Evolutionary conservation across 2,329 filamentous ascomycete species (phyloP), one percentile per base, ranked within the genome.

Genomic region (Capronia coronata): DNA sequence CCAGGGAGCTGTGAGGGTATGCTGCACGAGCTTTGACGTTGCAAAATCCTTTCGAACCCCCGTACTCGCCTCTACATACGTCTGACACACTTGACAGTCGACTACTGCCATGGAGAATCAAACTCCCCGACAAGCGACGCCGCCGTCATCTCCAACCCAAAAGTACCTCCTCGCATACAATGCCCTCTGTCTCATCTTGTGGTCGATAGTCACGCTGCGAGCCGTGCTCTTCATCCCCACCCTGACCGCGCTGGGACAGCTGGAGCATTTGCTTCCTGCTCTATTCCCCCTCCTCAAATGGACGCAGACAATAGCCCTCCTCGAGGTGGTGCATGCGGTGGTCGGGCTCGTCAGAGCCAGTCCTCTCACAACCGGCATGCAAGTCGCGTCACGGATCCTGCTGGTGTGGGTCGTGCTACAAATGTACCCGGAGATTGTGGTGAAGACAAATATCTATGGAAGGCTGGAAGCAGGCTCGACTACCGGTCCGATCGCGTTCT

Each of bases 121-220:
- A n/a, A 41, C 38, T 22, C 38, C 22, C 19, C 38, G 38, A 41
- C 21, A 10, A 19, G 14, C 34, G 19, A 14, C 38, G 35, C 14
- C 35, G n/a, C 13, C 38, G 18, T 27, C 38, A 3, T 41, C 38
- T 3, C 38, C 38, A 19, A 41, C 38, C 11, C 38, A 41, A 48
- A 72, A 71, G 64, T 95, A 96, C 72, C 80, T 97, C 46, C 76
- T 90, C 63, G 72, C 82, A 61, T 98, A 97, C 78, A 97, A 97
- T 71, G 76, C 81, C 61, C 64, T 83, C 57, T 94, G 84, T 46
- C 80, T 88, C 53, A 65, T 81, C 18, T 78, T 91, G 46, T 98
- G 93, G 93, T 70, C 78, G 34, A 78, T 80, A 14, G 82, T 96
- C 46, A 79, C 96, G 34, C 77, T 79, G 47, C 80, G 86, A 52